Evolutionary conservation across 352 stramenopile species (phyloP).

Genomic region (Phytophthora quininea): DNA sequence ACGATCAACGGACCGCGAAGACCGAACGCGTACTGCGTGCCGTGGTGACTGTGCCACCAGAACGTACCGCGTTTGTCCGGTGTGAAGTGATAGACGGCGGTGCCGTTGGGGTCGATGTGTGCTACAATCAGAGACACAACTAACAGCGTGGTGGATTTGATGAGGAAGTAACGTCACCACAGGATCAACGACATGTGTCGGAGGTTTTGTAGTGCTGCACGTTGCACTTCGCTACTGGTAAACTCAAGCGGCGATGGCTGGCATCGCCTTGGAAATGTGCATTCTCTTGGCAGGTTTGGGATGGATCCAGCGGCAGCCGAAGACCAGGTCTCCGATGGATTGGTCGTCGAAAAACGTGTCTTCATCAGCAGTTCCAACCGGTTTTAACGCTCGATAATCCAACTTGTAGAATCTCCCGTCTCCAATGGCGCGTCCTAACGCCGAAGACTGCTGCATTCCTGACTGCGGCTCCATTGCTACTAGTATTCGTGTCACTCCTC

Average conservation of each 20-base stretch:
- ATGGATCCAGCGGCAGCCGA: constrained; percentile 31
- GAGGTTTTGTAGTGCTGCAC: too few species aligned
- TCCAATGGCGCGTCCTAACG: constrained; percentile 14
- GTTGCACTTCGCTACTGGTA: neutral
- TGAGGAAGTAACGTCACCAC: too few species aligned
- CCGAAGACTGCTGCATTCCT: constrained; percentile 10
- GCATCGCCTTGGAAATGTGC: constrained; percentile 1
- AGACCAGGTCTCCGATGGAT: constrained; percentile 15
- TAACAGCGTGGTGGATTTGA: too few species aligned
- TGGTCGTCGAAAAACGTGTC: constrained; percentile 15
- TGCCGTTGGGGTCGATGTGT: constrained; percentile 13
- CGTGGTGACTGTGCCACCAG: too few species aligned
- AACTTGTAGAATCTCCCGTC: constrained; percentile 31
- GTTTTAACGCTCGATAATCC: constrained; percentile 7
- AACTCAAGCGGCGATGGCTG: constrained; percentile 10
- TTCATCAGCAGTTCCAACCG: constrained; percentile 3
- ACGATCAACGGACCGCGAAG: too few species aligned
- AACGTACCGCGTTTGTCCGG: constrained; percentile 13
- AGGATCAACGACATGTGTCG: too few species aligned
- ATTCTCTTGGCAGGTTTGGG: constrained; percentile 2
- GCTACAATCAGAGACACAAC: neutral
- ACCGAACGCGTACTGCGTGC: too few species aligned
- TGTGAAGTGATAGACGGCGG: constrained; percentile 37
- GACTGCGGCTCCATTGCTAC: constrained; percentile 11
- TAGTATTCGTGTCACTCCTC: constrained; percentile 8